These are phyloP conservation scores for Plectosphaerella sp. DNA, from an alignment of 2,329 filamentous ascomycete genomes.

Conservation along the genomic window DNA sequence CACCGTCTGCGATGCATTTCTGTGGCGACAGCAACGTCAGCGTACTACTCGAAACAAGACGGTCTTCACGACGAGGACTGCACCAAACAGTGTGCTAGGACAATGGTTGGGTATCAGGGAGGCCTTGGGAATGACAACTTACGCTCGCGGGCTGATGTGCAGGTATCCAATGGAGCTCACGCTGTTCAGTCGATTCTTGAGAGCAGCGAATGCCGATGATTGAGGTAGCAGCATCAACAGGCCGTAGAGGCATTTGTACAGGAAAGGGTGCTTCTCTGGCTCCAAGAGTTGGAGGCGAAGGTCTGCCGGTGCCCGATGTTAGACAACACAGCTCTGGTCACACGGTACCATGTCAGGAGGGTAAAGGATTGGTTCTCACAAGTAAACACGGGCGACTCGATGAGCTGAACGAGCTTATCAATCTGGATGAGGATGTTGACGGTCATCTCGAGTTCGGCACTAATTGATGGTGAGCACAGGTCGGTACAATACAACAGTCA, in stretches of 20 bases:
- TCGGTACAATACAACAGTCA: constrained; percentile 14
- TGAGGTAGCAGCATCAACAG: constrained; percentile 97
- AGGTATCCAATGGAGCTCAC: constrained; percentile 96
- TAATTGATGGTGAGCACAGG: constrained; percentile 28
- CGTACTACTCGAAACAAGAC: too few species aligned
- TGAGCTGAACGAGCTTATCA: constrained; percentile 92
- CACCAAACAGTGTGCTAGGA: constrained; percentile 7
- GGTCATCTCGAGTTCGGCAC: constrained; percentile 96
- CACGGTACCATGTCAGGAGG: too few species aligned
- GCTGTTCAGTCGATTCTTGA: constrained; percentile 95
- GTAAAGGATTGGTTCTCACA: constrained; percentile 53
- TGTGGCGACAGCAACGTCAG: not conserved
- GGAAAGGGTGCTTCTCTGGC: constrained; percentile 87
- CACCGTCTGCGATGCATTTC: constrained; percentile 36
- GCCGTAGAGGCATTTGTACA: constrained; percentile 97
- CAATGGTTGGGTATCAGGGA: constrained; percentile 15
- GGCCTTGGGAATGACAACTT: constrained; percentile 34
- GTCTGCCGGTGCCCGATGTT: constrained; percentile 45
- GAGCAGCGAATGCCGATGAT: constrained; percentile 90
- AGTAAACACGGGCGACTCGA: constrained; percentile 96
- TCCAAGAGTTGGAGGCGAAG: constrained; percentile 91
- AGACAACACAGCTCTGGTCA: not conserved
- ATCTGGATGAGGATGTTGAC: constrained; percentile 99
- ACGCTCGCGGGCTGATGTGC: constrained; percentile 76
- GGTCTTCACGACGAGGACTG: too few species aligned